phyloP scores from a whole-genome alignment of 2,329 filamentous ascomycete species.

The Fusarium sp. region DNA sequence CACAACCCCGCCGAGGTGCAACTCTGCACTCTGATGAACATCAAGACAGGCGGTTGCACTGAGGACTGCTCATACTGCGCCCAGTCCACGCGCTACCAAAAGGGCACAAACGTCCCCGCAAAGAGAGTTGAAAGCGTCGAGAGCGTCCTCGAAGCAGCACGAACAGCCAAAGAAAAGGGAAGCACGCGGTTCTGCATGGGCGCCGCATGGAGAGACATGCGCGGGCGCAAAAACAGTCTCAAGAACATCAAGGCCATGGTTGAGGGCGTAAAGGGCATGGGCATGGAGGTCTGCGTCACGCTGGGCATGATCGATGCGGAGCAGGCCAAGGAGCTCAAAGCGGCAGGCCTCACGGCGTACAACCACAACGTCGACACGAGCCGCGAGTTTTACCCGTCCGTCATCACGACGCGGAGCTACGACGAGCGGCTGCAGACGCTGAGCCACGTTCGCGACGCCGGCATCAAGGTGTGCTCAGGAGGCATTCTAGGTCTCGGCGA shows the following conservation, averaged over 20 bases:
- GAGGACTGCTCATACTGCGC: slow-evolving; percentile 95
- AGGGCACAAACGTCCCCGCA: slow-evolving; percentile 81
- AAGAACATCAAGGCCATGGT: slow-evolving; percentile 90
- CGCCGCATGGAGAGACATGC: slow-evolving; percentile 93
- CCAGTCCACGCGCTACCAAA: slow-evolving; percentile 81
- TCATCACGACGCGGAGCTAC: slow-evolving; percentile 87
- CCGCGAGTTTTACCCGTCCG: slow-evolving; percentile 84
- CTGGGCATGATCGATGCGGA: slow-evolving; percentile 87
- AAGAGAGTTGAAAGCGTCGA: slow-evolving; percentile 83
- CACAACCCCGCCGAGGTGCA: slow-evolving; percentile 86
- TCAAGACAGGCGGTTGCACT: slow-evolving; percentile 91
- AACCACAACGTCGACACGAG: slow-evolving; percentile 96
- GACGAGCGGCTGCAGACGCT: slow-evolving; percentile 87
- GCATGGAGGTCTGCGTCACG: slow-evolving; percentile 94
- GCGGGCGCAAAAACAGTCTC: slow-evolving; percentile 82
- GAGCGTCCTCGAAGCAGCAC: slow-evolving; percentile 80
- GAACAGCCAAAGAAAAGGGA: slow-evolving; percentile 80
- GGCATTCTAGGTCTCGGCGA: slow-evolving; percentile 89
- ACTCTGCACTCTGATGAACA: slow-evolving; percentile 95
- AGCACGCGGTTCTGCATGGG: slow-evolving; percentile 96
- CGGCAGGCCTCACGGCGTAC: slow-evolving; percentile 87
- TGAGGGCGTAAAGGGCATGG: slow-evolving; percentile 78
- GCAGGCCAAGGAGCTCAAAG: slow-evolving; percentile 84
- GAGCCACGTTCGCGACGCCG: slow-evolving; percentile 81
- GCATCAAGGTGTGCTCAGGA: slow-evolving; percentile 89